Conservation (phyloP, 2,329 filamentous ascomycete species). For the Penicillium brasilianum region DNA sequence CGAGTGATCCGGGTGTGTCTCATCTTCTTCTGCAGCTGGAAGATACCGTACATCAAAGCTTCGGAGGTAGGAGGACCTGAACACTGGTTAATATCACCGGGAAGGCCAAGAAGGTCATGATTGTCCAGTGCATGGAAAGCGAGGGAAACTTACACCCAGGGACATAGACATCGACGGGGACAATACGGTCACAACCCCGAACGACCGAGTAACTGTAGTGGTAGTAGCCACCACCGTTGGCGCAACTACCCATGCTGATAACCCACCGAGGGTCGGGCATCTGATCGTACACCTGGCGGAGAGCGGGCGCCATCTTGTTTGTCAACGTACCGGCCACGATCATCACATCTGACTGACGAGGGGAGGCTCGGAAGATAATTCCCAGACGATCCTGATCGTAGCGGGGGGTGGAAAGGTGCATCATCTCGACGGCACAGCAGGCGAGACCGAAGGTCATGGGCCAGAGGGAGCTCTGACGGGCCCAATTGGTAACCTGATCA, state of each 20-base stretch:
- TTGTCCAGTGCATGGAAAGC: background rate
- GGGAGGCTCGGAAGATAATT: conserved; percentile 86
- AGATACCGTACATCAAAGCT: conserved; percentile 68
- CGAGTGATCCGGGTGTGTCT: conserved; percentile 61
- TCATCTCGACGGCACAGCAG: conserved; percentile 92
- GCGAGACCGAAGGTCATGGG: conserved; percentile 91
- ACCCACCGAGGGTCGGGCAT: conserved; percentile 95
- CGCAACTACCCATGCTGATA: conserved; percentile 82
- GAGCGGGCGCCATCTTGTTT: conserved; percentile 90
- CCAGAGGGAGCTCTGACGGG: conserved; percentile 84
- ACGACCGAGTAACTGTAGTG: conserved; percentile 84
- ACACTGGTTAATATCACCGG: conserved; percentile 18
- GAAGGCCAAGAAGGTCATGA: background rate
- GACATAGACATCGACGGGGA: conserved; percentile 86
- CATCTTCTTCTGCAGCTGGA: conserved; percentile 83
- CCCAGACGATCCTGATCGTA: conserved; percentile 89
- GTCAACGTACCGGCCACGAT: conserved; percentile 88
- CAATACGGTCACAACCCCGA: conserved; percentile 76
- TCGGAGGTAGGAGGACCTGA: conserved; percentile 59
- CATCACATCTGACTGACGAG: conserved; percentile 87
- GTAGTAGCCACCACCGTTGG: conserved; percentile 86
- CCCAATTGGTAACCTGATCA: conserved; percentile 86
- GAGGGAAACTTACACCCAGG: conserved; percentile 69
- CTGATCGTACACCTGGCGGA: conserved; percentile 90
- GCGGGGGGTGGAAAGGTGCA: conserved; percentile 87